Conservation (phyloP, 495 filamentous ascomycete species). For the Penicillium macrosclerotiorum region DNA sequence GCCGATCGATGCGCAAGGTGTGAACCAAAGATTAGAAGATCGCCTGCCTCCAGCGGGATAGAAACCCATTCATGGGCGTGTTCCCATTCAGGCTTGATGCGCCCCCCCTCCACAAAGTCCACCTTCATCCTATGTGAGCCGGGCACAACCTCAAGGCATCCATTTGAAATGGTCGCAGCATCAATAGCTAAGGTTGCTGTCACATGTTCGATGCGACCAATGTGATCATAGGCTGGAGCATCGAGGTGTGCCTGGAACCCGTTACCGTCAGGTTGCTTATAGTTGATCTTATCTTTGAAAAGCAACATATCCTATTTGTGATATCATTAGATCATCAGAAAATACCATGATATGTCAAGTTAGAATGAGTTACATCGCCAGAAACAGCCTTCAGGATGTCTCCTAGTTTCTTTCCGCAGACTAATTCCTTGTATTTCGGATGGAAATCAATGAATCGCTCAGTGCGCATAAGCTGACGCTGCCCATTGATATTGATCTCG, state of each 20-base stretch:
- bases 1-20: conserved; percentile 42
- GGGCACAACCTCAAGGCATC: conserved; percentile 42
- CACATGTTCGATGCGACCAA: conserved; percentile 41
- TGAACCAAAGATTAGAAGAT: conserved; percentile 41
- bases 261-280: conserved; percentile 36
- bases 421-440: conserved; percentile 29
- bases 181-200: conserved; percentile 44
- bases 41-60: conserved; percentile 35
- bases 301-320: conserved; percentile 40
- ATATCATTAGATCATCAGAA: neutral
- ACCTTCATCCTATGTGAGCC: conserved; percentile 40
- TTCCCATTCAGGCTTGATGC: conserved; percentile 36
- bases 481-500: conserved; percentile 39
- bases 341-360: neutral
- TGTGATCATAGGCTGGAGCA: conserved; percentile 44
- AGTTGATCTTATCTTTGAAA: conserved; percentile 51
- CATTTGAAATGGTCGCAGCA: conserved; percentile 36
- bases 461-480: conserved; percentile 42
- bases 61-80: conserved; percentile 33
- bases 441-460: conserved; percentile 45
- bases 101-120: conserved; percentile 28
- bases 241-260: conserved; percentile 45
- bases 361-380: conserved; percentile 17
- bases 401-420: conserved; percentile 31
- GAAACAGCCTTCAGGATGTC: conserved; percentile 35